Evolutionary conservation across 768 basidiomycete genomes (phyloP).

Genomic region (Leccinum imitatum): DNA sequence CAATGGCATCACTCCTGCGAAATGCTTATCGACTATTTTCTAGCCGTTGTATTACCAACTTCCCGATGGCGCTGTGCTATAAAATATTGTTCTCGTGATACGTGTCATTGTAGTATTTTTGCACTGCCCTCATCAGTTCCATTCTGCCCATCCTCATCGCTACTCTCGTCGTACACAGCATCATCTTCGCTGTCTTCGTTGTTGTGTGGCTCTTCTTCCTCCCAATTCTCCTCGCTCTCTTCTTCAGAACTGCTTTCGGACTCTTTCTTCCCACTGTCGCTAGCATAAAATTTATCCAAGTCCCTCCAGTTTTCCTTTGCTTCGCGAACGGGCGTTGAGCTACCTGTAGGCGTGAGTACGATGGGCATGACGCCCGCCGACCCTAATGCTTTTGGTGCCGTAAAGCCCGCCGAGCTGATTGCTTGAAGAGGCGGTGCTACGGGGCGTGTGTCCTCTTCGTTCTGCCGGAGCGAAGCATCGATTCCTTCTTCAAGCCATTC

Average conservation of each 20-base stretch:
- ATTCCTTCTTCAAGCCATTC: conserved; percentile 91
- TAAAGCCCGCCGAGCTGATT: conserved; percentile 38
- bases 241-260: conserved; percentile 32
- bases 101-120: conserved; percentile 14
- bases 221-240: conserved; percentile 34
- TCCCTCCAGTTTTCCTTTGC: conserved; percentile 53
- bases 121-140: conserved; percentile 19
- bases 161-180: conserved; percentile 19
- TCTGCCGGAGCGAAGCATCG: conserved; percentile 72
- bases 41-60: conserved; percentile 57
- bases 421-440: conserved; percentile 36
- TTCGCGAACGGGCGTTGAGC: conserved; percentile 45
- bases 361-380: conserved; percentile 42
- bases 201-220: conserved; percentile 27
- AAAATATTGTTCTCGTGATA: conserved; percentile 5
- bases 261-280: conserved; percentile 34
- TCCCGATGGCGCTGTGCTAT: conserved; percentile 44
- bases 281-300: conserved; percentile 75
- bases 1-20: not conserved
- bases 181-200: conserved; percentile 33
- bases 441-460: conserved; percentile 50
- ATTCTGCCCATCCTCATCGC: conserved; percentile 18
- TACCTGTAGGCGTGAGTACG: conserved; percentile 55
- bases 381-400: conserved; percentile 28
- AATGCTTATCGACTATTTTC: conserved; percentile 3